Percentiles rank a stretch among this genome's conserved stretches.
These are phyloP conservation scores for Coprinopsis marcescibilis DNA, from an alignment of 768 basidiomycete species.

Conservation along the genomic window DNA sequence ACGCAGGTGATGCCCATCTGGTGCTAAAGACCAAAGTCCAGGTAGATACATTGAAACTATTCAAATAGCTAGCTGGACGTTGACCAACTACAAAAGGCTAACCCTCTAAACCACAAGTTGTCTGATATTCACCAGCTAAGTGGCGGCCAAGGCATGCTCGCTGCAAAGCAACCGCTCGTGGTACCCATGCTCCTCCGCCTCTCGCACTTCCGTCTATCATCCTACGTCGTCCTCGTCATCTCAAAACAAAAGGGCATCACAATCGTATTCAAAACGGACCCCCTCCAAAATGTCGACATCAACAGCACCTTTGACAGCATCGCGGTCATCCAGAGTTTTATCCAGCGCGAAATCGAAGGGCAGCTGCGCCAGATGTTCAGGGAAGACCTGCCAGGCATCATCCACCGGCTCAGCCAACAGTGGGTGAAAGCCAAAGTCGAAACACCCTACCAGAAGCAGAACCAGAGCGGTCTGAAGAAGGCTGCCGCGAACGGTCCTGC, in stretches of 20 bases:
- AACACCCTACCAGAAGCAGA: constrained; percentile 55
- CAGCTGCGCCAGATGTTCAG: constrained; percentile 98
- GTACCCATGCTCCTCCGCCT: constrained; percentile 98
- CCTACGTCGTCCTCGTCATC: constrained; percentile 96
- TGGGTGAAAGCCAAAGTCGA: constrained; percentile 96
- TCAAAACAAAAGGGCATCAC: constrained; percentile 98
- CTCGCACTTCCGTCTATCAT: constrained; percentile 89
- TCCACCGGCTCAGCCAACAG: constrained; percentile 90
- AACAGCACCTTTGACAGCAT: constrained; percentile 98
- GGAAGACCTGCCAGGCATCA: constrained; percentile 94
- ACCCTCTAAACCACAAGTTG: constrained; percentile 90
- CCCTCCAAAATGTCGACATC: constrained; percentile 95
- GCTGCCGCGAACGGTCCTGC: no score
- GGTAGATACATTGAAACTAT: constrained; percentile 34
- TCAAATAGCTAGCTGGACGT: not conserved
- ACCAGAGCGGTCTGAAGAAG: constrained; percentile 36
- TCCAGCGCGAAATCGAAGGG: constrained; percentile 95
- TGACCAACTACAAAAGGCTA: constrained; percentile 52
- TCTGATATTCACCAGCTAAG: constrained; percentile 85
- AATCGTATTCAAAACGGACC: constrained; percentile 99
- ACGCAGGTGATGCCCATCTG: constrained; percentile 89
- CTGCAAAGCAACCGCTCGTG: constrained; percentile 90
- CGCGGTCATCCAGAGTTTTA: constrained; percentile 95
- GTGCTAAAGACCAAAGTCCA: constrained; percentile 89
- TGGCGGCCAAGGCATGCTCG: constrained; percentile 82